Evolutionary conservation across 495 filamentous ascomycete genomes (phyloP), one percentile per base, ranked within the genome.

Genomic region (Entonaema liquescens): DNA sequence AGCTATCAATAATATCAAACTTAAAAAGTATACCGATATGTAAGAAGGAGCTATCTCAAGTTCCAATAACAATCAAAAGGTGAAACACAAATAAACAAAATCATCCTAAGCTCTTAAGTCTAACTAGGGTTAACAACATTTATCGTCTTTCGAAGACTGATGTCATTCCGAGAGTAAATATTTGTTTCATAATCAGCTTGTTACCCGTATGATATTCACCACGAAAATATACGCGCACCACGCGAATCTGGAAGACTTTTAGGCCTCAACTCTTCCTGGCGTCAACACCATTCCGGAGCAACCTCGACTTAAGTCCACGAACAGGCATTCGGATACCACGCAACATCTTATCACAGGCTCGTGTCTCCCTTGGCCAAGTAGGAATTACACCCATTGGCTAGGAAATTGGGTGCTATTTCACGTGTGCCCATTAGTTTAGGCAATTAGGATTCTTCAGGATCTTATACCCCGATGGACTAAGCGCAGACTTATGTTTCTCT

Each of bases 101-200:
- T 15, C 23, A 57, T 50, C 29, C 54, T 42, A 52, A 52, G 28
- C 11, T 26, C 17, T 47, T 40, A 23, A 12, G 26, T 11, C n/a
- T 47, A 49, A 19, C 49, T 53, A 53, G 13, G 29, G 23, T 26
- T 35, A 36, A 21, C n/a, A 33, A 58, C 5, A 21, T 50, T 44
- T 59, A 19, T 50, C 33, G 28, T 47, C 42, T 54, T 36, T 62
- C 53, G 23, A 26, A 42, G 5, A 40, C 33, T n/a, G 29, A 59
- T 65, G 25, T 21, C 17, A 58, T 17, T 26, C 21, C 55, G 23
- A 17, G 17, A 42, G 67, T 70, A 64, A 64, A 64, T 28, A 60
- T 56, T 54, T 59, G 19, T 59, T 44, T 62, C 40, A 56, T 50
- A 13, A 35, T 9, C 28, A 23, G 0, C 53, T 21, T 11, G 28